phyloP scores from a whole-genome alignment of 2,329 filamentous ascomycete genomes.

The Trichophaea hybrida region DNA sequence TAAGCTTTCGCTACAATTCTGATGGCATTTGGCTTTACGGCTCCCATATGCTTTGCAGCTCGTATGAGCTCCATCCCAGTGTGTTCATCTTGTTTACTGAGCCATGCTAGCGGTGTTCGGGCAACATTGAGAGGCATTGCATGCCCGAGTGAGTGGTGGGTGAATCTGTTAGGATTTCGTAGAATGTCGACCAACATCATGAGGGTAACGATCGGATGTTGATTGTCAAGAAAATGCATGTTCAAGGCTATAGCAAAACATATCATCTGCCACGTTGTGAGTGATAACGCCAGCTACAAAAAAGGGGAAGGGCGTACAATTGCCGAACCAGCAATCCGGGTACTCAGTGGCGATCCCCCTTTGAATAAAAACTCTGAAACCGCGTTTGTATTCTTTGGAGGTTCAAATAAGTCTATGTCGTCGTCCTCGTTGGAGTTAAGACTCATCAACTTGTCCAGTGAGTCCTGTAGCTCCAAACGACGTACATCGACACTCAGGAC shows the following conservation, averaged over 20 bases:
- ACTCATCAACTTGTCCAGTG: constrained; percentile 39
- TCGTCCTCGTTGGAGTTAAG: constrained; percentile 9
- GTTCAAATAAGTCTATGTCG: neutral
- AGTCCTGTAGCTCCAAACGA: constrained; percentile 60
- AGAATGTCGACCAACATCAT: constrained; percentile 19
- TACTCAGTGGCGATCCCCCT: constrained; percentile 30
- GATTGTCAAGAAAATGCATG: constrained; percentile 60
- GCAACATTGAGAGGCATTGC: constrained; percentile 44
- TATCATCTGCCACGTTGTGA: constrained; percentile 36
- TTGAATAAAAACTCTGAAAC: constrained; percentile 8
- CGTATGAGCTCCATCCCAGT: constrained; percentile 62
- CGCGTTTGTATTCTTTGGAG: neutral
- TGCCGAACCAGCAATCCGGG: constrained; percentile 58
- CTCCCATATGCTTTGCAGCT: constrained; percentile 62
- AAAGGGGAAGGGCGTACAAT: constrained; percentile 32
- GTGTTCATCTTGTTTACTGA: constrained; percentile 62
- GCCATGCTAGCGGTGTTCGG: constrained; percentile 61
- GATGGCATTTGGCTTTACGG: constrained; percentile 55
- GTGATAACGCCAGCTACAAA: neutral
- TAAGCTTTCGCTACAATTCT: constrained; percentile 62
- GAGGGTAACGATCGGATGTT: constrained; percentile 34
- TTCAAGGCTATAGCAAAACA: constrained; percentile 60
- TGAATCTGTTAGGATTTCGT: constrained; percentile 12
- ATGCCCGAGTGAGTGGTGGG: neutral
- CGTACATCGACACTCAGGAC: constrained; percentile 68